Percentiles rank a stretch among this genome's conserved stretches.
Conservation (phyloP, 2,329 filamentous ascomycete genomes). For the Dothidotthia symphoricarpi region DNA sequence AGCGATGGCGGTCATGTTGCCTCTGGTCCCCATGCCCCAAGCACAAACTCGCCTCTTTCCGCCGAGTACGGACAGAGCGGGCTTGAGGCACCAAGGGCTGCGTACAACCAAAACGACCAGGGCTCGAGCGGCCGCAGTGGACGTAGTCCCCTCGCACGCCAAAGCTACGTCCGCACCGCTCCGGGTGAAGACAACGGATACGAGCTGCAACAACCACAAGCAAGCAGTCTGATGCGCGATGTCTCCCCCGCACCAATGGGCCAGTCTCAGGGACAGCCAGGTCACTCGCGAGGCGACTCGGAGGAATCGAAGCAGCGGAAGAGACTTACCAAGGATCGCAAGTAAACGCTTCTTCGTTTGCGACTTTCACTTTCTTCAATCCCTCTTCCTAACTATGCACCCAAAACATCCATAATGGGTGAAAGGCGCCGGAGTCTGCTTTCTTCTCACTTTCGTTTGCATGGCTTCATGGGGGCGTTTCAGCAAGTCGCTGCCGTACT, state of each 20-base stretch:
- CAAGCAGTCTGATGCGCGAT: conserved; percentile 35
- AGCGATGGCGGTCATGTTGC: conserved; percentile 17
- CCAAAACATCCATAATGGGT: conserved; percentile 10
- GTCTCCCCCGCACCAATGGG: conserved; percentile 34
- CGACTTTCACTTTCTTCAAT: conserved; percentile 5
- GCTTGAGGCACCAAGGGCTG: conserved; percentile 33
- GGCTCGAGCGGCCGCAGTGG: conserved; percentile 33
- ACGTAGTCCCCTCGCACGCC: conserved; percentile 48
- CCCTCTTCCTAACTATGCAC: conserved; percentile 4
- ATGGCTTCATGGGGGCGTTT: no score
- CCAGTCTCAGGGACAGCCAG: conserved; percentile 14
- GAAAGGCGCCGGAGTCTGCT: conserved; percentile 8
- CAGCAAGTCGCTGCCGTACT: no score
- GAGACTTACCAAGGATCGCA: conserved; percentile 37
- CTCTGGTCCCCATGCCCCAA: conserved; percentile 13
- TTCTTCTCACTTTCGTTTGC: no score
- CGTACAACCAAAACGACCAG: conserved; percentile 23
- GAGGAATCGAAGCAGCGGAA: conserved; percentile 39
- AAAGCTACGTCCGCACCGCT: conserved; percentile 43
- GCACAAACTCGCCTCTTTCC: conserved; percentile 33
- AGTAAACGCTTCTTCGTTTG: conserved; percentile 12
- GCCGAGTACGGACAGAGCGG: conserved; percentile 23
- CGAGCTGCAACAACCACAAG: conserved; percentile 40
- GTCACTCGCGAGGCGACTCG: conserved; percentile 32
- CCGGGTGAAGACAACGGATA: conserved; percentile 32